Conservation (phyloP, 2,329 filamentous ascomycete species). For the Diaporthe citrichinensis region DNA sequence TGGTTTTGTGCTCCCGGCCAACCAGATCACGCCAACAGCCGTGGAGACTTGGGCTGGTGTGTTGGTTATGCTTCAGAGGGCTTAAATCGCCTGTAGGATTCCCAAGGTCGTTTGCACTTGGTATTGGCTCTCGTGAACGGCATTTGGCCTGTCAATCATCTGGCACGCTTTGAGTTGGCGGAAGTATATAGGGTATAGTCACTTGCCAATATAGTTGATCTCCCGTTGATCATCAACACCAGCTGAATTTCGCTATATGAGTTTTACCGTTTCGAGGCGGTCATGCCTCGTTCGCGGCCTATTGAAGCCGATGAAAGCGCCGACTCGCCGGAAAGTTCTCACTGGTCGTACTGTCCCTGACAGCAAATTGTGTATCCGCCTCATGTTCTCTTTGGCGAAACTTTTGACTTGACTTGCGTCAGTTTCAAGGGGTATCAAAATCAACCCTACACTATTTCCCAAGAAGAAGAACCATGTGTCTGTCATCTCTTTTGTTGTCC, state of each 20-base stretch:
- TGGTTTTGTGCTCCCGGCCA: constrained; percentile 55
- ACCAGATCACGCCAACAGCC: constrained; percentile 54
- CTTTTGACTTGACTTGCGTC: not conserved
- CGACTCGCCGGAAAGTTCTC: not conserved
- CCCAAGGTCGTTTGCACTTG: accelerated
- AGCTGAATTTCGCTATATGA: not conserved
- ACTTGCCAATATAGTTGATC: not conserved
- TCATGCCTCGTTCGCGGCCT: not conserved
- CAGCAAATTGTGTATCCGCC: not conserved
- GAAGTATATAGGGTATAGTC: not conserved
- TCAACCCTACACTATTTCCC: not conserved
- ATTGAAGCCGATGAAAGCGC: not conserved
- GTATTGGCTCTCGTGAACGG: too few relatives aligned
- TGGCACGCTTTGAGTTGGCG: not conserved
- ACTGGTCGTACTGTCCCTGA: not conserved
- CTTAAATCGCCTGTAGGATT: not conserved
- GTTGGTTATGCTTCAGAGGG: constrained; percentile 13
- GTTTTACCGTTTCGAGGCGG: not conserved
- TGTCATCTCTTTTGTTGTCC: not conserved
- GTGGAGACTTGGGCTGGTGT: constrained; percentile 54
- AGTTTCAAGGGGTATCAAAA: not conserved
- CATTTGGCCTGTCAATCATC: too few relatives aligned
- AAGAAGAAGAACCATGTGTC: not conserved
- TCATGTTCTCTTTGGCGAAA: not conserved
- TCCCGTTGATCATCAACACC: not conserved